Evolutionary conservation across 106 monocot species (phyloP).

Genomic region (Ottelia alismoides): DNA sequence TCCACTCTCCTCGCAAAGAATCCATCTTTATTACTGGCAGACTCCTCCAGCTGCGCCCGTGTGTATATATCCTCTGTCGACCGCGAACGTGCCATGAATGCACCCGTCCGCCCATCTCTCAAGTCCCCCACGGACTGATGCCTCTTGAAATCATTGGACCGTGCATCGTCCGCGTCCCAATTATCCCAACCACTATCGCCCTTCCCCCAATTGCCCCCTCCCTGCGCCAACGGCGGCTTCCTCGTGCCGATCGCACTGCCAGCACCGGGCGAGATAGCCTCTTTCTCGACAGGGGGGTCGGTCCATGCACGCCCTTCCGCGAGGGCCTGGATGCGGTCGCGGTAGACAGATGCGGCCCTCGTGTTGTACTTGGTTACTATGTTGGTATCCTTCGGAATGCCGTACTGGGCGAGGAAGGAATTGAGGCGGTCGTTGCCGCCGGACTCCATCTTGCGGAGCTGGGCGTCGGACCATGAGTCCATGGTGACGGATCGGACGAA

Average conservation of each 20-base stretch:
- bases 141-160: slow-evolving; percentile 30
- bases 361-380: slow-evolving; percentile 75
- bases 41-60: slow-evolving; percentile 37
- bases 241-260: background rate
- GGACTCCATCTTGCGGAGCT: slow-evolving; percentile 81
- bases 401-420: slow-evolving; percentile 46
- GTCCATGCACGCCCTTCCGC: slow-evolving; percentile 66
- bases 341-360: slow-evolving; percentile 49
- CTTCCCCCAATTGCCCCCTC: background rate
- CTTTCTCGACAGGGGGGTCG: slow-evolving; percentile 67
- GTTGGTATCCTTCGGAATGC: slow-evolving; percentile 62
- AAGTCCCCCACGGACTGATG: slow-evolving; percentile 53
- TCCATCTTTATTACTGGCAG: slow-evolving; percentile 43
- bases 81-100: slow-evolving; percentile 6
- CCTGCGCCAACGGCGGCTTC: slow-evolving; percentile 42
- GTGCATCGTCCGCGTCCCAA: slow-evolving; percentile 34
- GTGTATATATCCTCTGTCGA: slow-evolving; percentile 49
- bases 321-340: slow-evolving; percentile 73
- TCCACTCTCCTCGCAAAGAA: slow-evolving; percentile 52
- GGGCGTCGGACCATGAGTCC: slow-evolving; percentile 97
- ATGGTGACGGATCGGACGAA: too few relatives aligned
- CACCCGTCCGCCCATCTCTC: slow-evolving; percentile 4
- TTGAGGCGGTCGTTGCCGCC: slow-evolving; percentile 84
- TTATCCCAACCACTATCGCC: slow-evolving; percentile 35
- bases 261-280: too few relatives aligned